Evolutionary conservation across 2,329 filamentous ascomycete species (phyloP), one percentile per base, ranked within the genome.

Genomic region (Trichoderma simmonsii): DNA sequence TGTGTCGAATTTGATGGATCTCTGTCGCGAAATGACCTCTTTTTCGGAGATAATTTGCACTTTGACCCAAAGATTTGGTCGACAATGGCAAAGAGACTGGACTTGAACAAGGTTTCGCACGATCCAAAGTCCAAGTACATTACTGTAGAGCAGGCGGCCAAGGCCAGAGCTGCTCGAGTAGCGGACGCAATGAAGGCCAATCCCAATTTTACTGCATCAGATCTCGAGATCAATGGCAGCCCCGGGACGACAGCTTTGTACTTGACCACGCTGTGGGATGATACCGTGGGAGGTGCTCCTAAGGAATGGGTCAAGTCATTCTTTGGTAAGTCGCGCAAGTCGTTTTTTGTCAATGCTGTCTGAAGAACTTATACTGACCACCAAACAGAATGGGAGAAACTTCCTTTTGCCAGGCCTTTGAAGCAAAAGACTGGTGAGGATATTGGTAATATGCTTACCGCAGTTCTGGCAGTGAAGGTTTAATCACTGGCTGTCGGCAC

Each of bases 1-100:
- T 34, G n/a, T 24, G 34, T 68, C 28, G 70, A 71, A 21, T 65
- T 66, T 51, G 70, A 71, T 26, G 70, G 61, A 14, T 71, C 70
- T 11, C 24, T 71, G 2, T 67, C 70, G n/a, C 70, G 70, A 48
- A 67, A 66, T 32, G 70, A 71, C 34, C 30, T 34, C n/a, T 30
- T 26, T 18, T 24, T 60, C 28, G 70, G 70, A 39, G 34, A 70
- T 56, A 11, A 56, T 12, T 39, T 54, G 11, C 18, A 54, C 28
- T 70, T 70, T 43, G 30, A 70, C 24, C 66, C 54, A 4, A 60
- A n/a, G 8, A 60, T 69, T 2, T 69, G 66, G 66, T 15, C n/a
- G 5, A 69, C 66, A 8, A 51, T 30, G n/a, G 32, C 56, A 0
- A 26, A 61, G 8, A 51, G 66, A 21, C 2, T 69, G 5, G 66